Evolutionary conservation across 2,329 filamentous ascomycete genomes (phyloP).

Genomic region (Exophiala xenobiotica): DNA sequence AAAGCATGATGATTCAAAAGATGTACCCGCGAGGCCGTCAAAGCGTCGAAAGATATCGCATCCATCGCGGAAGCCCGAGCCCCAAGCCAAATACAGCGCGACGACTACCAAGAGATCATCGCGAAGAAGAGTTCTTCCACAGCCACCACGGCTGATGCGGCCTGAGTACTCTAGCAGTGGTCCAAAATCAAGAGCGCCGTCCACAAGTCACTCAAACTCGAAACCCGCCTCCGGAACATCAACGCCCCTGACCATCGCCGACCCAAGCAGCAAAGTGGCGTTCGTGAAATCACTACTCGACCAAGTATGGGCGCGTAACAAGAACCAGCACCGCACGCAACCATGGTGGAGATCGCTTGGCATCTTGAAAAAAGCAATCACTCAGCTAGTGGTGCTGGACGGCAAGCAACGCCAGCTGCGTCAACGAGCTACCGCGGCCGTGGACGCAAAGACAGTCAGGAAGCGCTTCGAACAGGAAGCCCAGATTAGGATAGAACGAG

Average conservation of each 20-base stretch:
- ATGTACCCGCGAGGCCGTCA: too few relatives aligned
- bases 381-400: slow-evolving; percentile 52
- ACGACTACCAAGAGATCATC: too few relatives aligned
- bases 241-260: neutral
- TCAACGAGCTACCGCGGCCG: neutral
- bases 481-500: slow-evolving; percentile 35
- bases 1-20: too few relatives aligned
- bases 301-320: slow-evolving; percentile 59
- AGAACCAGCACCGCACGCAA: slow-evolving; percentile 80
- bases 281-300: slow-evolving; percentile 16
- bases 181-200: too few relatives aligned
- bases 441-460: slow-evolving; percentile 34
- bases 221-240: neutral
- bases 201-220: neutral
- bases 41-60: too few relatives aligned
- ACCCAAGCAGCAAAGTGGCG: neutral
- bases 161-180: too few relatives aligned
- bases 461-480: slow-evolving; percentile 44
- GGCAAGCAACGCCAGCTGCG: slow-evolving; percentile 3
- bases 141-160: too few relatives aligned
- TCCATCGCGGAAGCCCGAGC: too few relatives aligned
- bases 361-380: slow-evolving; percentile 66
- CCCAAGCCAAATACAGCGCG: too few relatives aligned
- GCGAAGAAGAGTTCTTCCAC: too few relatives aligned
- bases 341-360: slow-evolving; percentile 79